Evolutionary conservation across 352 stramenopile genomes (phyloP).

Genomic region (Pythium monospermum): DNA sequence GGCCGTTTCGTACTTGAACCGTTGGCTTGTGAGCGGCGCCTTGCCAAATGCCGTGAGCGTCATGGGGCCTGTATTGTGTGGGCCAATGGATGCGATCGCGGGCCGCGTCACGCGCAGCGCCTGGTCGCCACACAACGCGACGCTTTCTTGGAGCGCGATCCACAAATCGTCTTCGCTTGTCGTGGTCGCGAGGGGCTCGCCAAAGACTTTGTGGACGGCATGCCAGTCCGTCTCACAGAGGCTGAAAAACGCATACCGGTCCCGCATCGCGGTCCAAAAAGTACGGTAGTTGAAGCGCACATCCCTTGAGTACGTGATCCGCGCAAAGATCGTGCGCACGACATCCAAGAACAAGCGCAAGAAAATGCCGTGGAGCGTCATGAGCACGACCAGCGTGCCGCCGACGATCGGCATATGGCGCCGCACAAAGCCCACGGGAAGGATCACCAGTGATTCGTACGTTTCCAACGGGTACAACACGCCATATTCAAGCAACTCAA

Average conservation of each 20-base stretch:
- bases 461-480: slow-evolving; percentile 66
- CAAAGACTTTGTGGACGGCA: slow-evolving; percentile 69
- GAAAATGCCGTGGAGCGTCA: slow-evolving; percentile 71
- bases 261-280: slow-evolving; percentile 68
- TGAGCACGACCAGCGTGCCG: slow-evolving; percentile 68
- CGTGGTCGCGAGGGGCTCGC: slow-evolving; percentile 42
- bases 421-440: slow-evolving; percentile 67
- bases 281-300: slow-evolving; percentile 63
- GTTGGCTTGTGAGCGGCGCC: slow-evolving; percentile 23
- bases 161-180: slow-evolving; percentile 80
- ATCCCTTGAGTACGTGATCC: slow-evolving; percentile 60
- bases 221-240: slow-evolving; percentile 50
- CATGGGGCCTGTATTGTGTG: too few species aligned
- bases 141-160: slow-evolving; percentile 70
- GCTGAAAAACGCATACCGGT: slow-evolving; percentile 62
- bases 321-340: slow-evolving; percentile 59
- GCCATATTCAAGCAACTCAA: slow-evolving; percentile 43
- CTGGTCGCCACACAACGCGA: slow-evolving; percentile 65
- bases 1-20: slow-evolving; percentile 28
- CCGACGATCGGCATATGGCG: slow-evolving; percentile 70
- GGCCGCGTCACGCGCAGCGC: slow-evolving; percentile 44
- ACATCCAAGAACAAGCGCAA: slow-evolving; percentile 61
- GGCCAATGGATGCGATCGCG: too few species aligned
- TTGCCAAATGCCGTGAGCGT: slow-evolving; percentile 28
- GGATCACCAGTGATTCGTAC: slow-evolving; percentile 71